These are phyloP conservation scores for Aspergillus hiratsukae DNA, from an alignment of 2,329 filamentous ascomycete species.

Conservation along the genomic window DNA sequence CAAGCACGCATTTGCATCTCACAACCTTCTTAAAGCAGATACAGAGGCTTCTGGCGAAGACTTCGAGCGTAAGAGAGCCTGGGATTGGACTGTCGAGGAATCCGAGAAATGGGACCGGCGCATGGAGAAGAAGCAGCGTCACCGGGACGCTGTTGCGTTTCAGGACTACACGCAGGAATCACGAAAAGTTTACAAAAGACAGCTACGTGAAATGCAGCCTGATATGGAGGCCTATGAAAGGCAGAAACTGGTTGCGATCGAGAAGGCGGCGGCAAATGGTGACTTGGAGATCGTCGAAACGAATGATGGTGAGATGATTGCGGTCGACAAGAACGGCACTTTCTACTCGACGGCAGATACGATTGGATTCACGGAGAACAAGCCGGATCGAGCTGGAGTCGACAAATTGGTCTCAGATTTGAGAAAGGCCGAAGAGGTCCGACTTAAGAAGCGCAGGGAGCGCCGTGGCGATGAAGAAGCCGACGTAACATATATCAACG, in stretches of 20 bases:
- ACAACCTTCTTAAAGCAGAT: constrained; percentile 91
- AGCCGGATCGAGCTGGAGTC: constrained; percentile 79
- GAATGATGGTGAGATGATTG: constrained; percentile 89
- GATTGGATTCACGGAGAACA: constrained; percentile 75
- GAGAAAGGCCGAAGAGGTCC: constrained; percentile 78
- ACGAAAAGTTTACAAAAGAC: constrained; percentile 88
- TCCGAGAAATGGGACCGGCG: constrained; percentile 90
- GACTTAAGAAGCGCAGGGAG: constrained; percentile 80
- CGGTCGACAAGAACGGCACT: constrained; percentile 82
- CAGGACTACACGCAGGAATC: constrained; percentile 83
- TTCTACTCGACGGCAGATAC: constrained; percentile 89
- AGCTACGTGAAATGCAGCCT: constrained; percentile 70
- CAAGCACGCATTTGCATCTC: constrained; percentile 79
- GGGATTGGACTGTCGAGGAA: constrained; percentile 98
- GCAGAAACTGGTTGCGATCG: constrained; percentile 78
- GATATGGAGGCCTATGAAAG: constrained; percentile 81
- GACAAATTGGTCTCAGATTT: constrained; percentile 84
- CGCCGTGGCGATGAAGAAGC: constrained; percentile 77
- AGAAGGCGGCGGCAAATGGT: constrained; percentile 77
- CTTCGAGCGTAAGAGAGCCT: constrained; percentile 95
- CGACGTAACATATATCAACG: constrained; percentile 98
- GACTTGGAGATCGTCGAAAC: constrained; percentile 92
- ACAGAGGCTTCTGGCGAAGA: constrained; percentile 80
- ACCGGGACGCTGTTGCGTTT: constrained; percentile 82
- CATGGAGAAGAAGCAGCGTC: constrained; percentile 75